Evolutionary conservation across 2,329 filamentous ascomycete genomes (phyloP), one percentile per base, ranked within the genome.

Genomic region (Penicillium sp.): DNA sequence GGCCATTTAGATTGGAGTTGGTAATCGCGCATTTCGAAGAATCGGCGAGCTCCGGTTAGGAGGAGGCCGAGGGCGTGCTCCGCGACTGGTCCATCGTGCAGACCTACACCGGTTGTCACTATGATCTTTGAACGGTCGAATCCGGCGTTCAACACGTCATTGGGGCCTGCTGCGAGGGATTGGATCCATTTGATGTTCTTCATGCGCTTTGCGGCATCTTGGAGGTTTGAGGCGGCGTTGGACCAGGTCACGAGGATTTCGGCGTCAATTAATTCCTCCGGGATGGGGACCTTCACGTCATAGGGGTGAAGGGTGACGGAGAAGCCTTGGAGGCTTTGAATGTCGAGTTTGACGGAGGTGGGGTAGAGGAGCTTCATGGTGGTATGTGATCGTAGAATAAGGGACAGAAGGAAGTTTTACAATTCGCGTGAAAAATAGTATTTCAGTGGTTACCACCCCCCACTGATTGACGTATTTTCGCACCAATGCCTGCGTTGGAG

Each of bases 61-160:
- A 68, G 58, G 16, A 88, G 60, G 26, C 82, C 86, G 2, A 88
- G 77, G 1, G 85, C 75, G 71, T 88, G 86, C 75, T 88, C 86
- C 59, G 86, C 84, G 49, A 88, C 86, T 33, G 85, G 87, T 70
- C 79, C 78, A 71, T 88, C 85, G 74, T 88, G 85, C 47, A 87
- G 76, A 26, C 86, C 85, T 1, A 83, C 86, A 22, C 86, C 86
- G 14, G 85, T 87, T 43, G 83, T 85, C 52, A 88, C 75, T n/a
- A 63, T 63, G 48, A 85, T 76, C 52, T 75, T 75, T 52, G 76
- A 69, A 10, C 76, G 64, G 67, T 85, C 81, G 71, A 88, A 88
- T 55, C 85, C 86, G 26, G 85, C 86, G 51, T 68, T 71, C 19
- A 88, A 80, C 16, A 88, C 84, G 68, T 88, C 86, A 69, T 88